Conservation (phyloP, 2,329 filamentous ascomycete genomes). For the Aspergillus sp. region DNA sequence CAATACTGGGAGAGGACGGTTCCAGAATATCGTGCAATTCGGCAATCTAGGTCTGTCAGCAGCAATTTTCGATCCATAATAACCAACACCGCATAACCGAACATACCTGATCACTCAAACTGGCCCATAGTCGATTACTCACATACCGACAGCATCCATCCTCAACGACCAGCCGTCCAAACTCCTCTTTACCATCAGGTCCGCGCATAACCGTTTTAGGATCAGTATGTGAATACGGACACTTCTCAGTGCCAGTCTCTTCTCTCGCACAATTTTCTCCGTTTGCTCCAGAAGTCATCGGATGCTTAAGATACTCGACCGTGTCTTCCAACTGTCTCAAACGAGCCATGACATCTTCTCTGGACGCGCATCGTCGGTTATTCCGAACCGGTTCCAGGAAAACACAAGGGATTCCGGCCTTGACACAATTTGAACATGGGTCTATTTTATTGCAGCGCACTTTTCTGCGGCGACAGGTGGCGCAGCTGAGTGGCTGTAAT, state of each 20-base stretch:
- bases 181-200: background rate
- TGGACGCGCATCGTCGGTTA: too few relatives aligned
- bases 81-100: background rate
- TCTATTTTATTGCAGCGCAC: constrained; percentile 51
- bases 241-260: too few relatives aligned
- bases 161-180: constrained; percentile 4
- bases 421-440: constrained; percentile 9
- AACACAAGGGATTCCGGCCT: too few relatives aligned
- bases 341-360: too few relatives aligned
- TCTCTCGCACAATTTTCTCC: too few relatives aligned
- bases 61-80: background rate
- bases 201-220: too few relatives aligned
- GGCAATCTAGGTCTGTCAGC: constrained; percentile 2
- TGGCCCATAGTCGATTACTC: constrained; percentile 10
- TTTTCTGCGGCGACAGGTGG: constrained; percentile 49
- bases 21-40: constrained; percentile 9
- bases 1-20: background rate
- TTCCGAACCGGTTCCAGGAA: too few relatives aligned
- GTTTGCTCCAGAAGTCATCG: too few relatives aligned
- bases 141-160: constrained; percentile 11
- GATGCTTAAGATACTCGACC: too few relatives aligned
- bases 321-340: too few relatives aligned
- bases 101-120: constrained; percentile 11
- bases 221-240: too few relatives aligned
- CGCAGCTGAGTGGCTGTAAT: constrained; percentile 41